These are phyloP conservation scores for Lepidium africanum DNA, from an alignment of 345 rosid species.

Conservation along the genomic window DNA sequence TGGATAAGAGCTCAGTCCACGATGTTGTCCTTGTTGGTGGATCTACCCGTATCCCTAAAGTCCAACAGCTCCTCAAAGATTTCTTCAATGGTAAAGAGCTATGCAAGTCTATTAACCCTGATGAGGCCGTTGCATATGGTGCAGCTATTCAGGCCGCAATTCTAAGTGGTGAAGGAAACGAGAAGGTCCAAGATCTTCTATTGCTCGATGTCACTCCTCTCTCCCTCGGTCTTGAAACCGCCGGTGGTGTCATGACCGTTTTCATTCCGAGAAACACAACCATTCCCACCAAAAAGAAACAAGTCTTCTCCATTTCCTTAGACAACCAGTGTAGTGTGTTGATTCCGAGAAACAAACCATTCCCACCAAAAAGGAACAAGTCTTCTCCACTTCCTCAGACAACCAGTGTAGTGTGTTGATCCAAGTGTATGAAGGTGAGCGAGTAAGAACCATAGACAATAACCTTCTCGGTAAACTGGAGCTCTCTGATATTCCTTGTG, in stretches of 20 bases:
- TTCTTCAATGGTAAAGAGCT: conserved; percentile 36
- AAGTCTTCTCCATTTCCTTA: conserved; percentile 21
- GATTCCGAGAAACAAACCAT: conserved; percentile 24
- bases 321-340: conserved; percentile 27
- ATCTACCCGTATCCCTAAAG: no score
- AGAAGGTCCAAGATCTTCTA: conserved; percentile 32
- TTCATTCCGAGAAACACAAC: conserved; percentile 25
- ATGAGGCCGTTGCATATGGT: conserved; percentile 35
- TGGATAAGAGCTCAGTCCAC: no score
- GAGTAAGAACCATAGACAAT: conserved; percentile 27
- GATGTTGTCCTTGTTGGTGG: no score
- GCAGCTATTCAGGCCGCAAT: conserved; percentile 39
- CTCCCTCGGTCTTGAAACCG: conserved; percentile 31
- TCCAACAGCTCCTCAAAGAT: neutral
- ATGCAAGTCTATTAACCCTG: conserved; percentile 35
- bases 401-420: conserved; percentile 28
- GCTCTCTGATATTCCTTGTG: conserved; percentile 31
- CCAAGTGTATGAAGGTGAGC: conserved; percentile 33
- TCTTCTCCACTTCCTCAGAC: conserved; percentile 28
- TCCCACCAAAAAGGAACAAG: neutral
- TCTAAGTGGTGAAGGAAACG: conserved; percentile 29
- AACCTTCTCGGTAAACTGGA: conserved; percentile 31
- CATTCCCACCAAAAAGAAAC: neutral
- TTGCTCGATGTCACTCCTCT: conserved; percentile 32
- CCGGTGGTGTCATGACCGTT: conserved; percentile 31